A percentile compares a stretch with the other conserved stretches of the same genome.
Evolutionary conservation across 2,329 filamentous ascomycete genomes (phyloP).

Genomic region (Talaromyces rugulosus): DNA sequence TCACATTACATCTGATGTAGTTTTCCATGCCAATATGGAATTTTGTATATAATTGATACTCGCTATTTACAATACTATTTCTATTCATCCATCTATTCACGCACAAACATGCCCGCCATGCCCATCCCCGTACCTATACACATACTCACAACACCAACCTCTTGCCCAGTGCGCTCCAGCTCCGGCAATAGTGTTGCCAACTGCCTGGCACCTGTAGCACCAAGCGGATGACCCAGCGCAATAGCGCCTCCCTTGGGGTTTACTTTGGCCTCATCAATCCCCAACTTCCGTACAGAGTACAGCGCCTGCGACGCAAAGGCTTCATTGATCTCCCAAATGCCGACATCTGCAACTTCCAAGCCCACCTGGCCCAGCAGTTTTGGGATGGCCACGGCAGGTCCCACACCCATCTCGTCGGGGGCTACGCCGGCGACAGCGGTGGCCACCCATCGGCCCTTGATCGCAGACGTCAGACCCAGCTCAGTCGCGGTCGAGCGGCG

Average conservation of each 20-base stretch:
- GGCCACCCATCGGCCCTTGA: slow-evolving; percentile 80
- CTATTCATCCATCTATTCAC: slow-evolving; percentile 43
- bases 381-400: slow-evolving; percentile 81
- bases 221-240: slow-evolving; percentile 50
- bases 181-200: slow-evolving; percentile 68
- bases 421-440: slow-evolving; percentile 71
- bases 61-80: background rate
- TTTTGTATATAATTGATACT: background rate
- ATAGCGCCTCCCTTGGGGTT: slow-evolving; percentile 94
- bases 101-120: slow-evolving; percentile 64
- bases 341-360: slow-evolving; percentile 64
- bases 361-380: slow-evolving; percentile 69
- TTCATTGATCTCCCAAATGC: slow-evolving; percentile 93
- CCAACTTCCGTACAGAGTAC: slow-evolving; percentile 63
- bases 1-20: no score
- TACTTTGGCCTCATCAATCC: slow-evolving; percentile 63
- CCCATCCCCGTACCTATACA: slow-evolving; percentile 82
- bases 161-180: slow-evolving; percentile 61
- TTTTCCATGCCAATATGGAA: background rate
- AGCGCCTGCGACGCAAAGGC: slow-evolving; percentile 62
- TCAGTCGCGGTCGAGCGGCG: slow-evolving; percentile 71
- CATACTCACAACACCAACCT: slow-evolving; percentile 87
- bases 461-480: slow-evolving; percentile 63
- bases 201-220: slow-evolving; percentile 81
- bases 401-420: slow-evolving; percentile 92